A percentile compares a stretch with the other conserved stretches of the same genome.
Conservation (phyloP, 495 filamentous ascomycete genomes). For the Penicillium herquei region DNA sequence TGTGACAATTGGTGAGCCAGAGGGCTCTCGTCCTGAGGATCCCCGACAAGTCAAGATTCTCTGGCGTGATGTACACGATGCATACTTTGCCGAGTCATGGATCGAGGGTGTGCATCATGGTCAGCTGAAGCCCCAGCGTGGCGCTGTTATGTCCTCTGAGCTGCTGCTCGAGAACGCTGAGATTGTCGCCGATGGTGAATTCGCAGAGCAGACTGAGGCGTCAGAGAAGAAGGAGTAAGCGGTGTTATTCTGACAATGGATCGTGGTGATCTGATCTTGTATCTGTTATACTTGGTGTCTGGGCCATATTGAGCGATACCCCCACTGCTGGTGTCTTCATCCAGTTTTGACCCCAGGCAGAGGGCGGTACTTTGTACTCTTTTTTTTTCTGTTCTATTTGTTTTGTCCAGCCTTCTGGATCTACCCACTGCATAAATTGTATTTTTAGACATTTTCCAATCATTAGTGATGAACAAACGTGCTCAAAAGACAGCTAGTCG, state of each 20-base stretch:
- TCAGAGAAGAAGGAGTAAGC: conserved; percentile 27
- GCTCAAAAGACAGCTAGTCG: neutral
- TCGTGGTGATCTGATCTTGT: neutral
- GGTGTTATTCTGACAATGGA: neutral
- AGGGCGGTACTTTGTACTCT: conserved; percentile 20
- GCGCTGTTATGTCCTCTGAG: conserved; percentile 38
- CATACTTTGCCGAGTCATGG: conserved; percentile 67
- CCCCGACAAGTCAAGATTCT: conserved; percentile 53
- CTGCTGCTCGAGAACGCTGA: conserved; percentile 24
- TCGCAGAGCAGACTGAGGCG: conserved; percentile 32
- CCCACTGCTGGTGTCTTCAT: conserved; percentile 15
- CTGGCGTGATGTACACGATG: conserved; percentile 69
- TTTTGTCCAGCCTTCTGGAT: conserved; percentile 18
- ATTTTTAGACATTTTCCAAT: conserved; percentile 50
- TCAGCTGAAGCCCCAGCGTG: conserved; percentile 36
- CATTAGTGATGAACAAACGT: conserved; percentile 12
- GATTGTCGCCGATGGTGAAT: conserved; percentile 41
- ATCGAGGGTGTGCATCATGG: conserved; percentile 65
- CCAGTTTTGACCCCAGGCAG: conserved; percentile 13
- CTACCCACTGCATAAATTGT: conserved; percentile 51
- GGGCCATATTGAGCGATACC: conserved; percentile 11
- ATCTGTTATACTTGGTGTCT: conserved; percentile 4
- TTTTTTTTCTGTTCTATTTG: conserved; percentile 10
- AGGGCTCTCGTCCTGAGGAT: conserved; percentile 27
- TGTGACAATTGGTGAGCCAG: conserved; percentile 28